Percentiles rank a stretch among this genome's conserved stretches.
phyloP scores from a whole-genome alignment of 257 asterid genomes.

The Eustoma russellianum region DNA sequence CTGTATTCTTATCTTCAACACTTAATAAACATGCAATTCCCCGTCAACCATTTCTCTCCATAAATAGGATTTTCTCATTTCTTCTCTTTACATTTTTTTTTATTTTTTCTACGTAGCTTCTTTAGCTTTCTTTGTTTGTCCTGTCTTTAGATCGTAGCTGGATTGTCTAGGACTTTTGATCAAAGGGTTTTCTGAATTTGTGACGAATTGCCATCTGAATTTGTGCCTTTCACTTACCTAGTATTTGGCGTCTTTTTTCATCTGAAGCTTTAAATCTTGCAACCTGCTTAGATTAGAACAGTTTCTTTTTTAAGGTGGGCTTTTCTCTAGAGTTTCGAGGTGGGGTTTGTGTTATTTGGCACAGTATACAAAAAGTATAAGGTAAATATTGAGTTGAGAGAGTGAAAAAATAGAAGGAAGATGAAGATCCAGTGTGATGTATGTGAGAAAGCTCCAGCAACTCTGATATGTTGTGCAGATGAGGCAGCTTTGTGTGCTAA shows the following conservation, averaged over 20 bases:
- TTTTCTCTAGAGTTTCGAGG: background rate
- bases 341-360: background rate
- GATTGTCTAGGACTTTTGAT: background rate
- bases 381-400: background rate
- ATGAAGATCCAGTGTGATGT: conserved; percentile 99
- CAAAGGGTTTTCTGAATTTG: background rate
- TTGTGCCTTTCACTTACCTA: background rate
- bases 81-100: background rate
- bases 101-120: background rate
- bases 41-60: conserved; percentile 7
- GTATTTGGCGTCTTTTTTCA: background rate
- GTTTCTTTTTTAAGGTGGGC: background rate
- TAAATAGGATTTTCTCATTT: background rate
- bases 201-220: background rate
- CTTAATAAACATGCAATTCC: background rate
- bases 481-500: conserved; percentile 88
- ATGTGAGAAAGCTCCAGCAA: conserved; percentile 91
- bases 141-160: background rate
- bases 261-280: background rate
- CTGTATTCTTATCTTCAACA: conserved; percentile 6
- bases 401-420: background rate
- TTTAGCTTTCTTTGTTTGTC: background rate
- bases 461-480: conserved; percentile 96
- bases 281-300: too few species aligned
- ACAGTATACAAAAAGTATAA: too few species aligned